Evolutionary conservation across 2,329 filamentous ascomycete species (phyloP).

Genomic region (Cladosporium sp.): DNA sequence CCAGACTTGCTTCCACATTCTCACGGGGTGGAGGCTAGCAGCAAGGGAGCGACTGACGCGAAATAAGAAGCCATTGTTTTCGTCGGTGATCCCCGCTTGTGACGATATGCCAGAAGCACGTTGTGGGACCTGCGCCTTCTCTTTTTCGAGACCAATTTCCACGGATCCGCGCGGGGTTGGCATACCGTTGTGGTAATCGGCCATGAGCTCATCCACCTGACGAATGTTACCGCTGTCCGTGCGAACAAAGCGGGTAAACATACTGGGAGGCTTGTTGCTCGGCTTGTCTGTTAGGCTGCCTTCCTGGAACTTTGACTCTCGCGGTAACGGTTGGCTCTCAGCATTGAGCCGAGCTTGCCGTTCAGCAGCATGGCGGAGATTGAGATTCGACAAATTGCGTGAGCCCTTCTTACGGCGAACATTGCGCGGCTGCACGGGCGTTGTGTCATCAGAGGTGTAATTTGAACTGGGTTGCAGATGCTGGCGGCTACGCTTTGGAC

Average conservation of each 20-base stretch:
- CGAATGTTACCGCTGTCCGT: constrained; percentile 28
- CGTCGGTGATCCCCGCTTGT: constrained; percentile 11
- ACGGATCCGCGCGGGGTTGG: constrained; percentile 16
- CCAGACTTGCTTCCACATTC: constrained; percentile 44
- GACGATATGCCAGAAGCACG: constrained; percentile 9
- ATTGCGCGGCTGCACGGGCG: constrained; percentile 23
- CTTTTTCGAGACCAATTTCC: constrained; percentile 18
- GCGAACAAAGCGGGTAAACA: constrained; percentile 52
- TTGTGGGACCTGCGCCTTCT: constrained; percentile 19
- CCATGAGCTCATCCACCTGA: constrained; percentile 36
- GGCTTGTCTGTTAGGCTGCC: constrained; percentile 81
- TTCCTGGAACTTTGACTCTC: constrained; percentile 65
- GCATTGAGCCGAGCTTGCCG: constrained; percentile 15
- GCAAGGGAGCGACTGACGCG: constrained; percentile 52
- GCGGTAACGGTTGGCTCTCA: constrained; percentile 28
- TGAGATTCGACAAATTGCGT: constrained; percentile 31
- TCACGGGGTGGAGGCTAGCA: constrained; percentile 50
- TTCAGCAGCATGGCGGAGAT: constrained; percentile 29
- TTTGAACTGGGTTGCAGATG: constrained; percentile 18
- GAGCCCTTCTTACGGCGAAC: constrained; percentile 31
- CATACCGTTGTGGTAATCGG: constrained; percentile 30
- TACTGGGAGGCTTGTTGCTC: constrained; percentile 64
- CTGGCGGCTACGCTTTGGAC: constrained; percentile 28
- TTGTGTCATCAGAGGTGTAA: constrained; percentile 22
- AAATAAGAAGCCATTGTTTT: constrained; percentile 44